Conservation (phyloP, 768 basidiomycete species). For the Rossbeevera mucosa region DNA sequence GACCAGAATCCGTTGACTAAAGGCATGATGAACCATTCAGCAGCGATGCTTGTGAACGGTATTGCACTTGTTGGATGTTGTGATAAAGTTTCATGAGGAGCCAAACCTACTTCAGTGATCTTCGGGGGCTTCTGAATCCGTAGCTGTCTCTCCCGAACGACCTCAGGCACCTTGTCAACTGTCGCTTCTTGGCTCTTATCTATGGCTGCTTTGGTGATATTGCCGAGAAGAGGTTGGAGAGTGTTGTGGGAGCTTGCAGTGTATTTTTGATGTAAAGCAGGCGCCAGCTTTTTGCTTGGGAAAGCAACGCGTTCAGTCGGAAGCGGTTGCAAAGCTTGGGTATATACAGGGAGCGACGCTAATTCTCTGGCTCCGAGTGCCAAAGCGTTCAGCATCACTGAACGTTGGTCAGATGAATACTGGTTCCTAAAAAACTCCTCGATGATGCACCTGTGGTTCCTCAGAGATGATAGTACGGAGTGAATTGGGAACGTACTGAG, state of each 20-base stretch:
- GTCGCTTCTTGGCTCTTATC: conserved; percentile 54
- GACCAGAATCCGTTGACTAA: conserved; percentile 92
- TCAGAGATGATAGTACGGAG: neutral
- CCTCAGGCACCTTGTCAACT: conserved; percentile 51
- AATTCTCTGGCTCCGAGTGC: conserved; percentile 85
- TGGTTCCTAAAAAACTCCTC: conserved; percentile 95
- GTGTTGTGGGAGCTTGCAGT: conserved; percentile 38
- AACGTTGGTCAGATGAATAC: conserved; percentile 84
- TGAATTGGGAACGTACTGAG: conserved; percentile 57
- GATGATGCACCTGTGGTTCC: conserved; percentile 57
- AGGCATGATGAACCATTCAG: conserved; percentile 85
- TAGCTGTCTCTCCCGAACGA: conserved; percentile 72
- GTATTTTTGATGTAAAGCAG: conserved; percentile 66
- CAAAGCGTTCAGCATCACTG: conserved; percentile 79
- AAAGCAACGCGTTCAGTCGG: conserved; percentile 45
- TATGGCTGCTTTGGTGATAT: conserved; percentile 59
- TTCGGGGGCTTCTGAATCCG: conserved; percentile 50
- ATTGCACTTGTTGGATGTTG: conserved; percentile 11
- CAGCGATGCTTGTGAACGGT: conserved; percentile 68
- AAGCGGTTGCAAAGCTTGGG: conserved; percentile 31
- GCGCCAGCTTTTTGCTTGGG: conserved; percentile 78
- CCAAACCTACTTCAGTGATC: conserved; percentile 40
- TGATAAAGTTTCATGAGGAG: conserved; percentile 16
- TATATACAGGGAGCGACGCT: conserved; percentile 41
- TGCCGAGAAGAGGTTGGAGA: conserved; percentile 57